phyloP scores from a whole-genome alignment of 1,284 basidiomycete genomes.

The Gomphus bonarii region DNA sequence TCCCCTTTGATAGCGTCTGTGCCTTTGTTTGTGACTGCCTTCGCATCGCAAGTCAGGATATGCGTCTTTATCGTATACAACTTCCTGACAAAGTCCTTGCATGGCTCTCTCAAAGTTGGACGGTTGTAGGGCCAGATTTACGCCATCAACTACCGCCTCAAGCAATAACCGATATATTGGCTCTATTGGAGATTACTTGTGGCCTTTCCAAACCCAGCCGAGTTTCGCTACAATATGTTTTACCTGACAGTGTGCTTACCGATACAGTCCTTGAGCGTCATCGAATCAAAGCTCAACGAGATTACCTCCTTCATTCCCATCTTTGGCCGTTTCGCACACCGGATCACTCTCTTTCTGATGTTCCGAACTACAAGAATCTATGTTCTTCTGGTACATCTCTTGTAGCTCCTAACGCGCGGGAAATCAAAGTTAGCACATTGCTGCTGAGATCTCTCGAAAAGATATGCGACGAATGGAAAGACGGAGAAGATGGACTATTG shows the following conservation, averaged over 20 bases:
- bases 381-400: conserved; percentile 21
- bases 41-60: conserved; percentile 62
- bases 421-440: conserved; percentile 57
- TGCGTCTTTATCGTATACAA: conserved; percentile 68
- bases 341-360: neutral
- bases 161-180: conserved; percentile 50
- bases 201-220: conserved; percentile 37
- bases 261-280: conserved; percentile 49
- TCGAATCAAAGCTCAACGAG: conserved; percentile 48
- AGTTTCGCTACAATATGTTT: conserved; percentile 34
- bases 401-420: conserved; percentile 37
- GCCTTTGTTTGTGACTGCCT: conserved; percentile 63
- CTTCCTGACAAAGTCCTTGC: conserved; percentile 75
- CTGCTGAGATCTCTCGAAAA: conserved; percentile 50
- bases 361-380: neutral
- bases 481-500: conserved; percentile 23
- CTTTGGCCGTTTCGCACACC: conserved; percentile 36
- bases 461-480: conserved; percentile 39
- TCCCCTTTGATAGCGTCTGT: conserved; percentile 81
- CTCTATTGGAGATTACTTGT: conserved; percentile 53
- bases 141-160: conserved; percentile 36
- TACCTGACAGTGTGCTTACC: conserved; percentile 61
- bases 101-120: conserved; percentile 79
- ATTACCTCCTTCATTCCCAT: conserved; percentile 56
- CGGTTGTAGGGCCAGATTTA: conserved; percentile 19